phyloP scores from a whole-genome alignment of 257 asterid genomes.

The Scutellaria barbata region DNA sequence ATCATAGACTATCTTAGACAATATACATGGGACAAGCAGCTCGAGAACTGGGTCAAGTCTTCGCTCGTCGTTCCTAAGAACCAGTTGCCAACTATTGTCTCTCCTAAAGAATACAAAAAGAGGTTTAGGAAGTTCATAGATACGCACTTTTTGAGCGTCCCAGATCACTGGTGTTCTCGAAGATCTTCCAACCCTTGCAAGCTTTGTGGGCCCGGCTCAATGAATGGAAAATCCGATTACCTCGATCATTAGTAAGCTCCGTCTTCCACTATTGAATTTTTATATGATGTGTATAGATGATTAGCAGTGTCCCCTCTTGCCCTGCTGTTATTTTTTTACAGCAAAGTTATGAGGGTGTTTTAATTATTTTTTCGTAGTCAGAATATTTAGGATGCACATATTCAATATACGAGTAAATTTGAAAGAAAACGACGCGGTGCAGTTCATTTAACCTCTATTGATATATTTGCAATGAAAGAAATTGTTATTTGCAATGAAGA shows the following conservation, averaged over 20 bases:
- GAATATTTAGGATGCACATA: conserved; percentile 49
- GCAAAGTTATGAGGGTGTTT: conserved; percentile 53
- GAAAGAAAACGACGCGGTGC: conserved; percentile 34
- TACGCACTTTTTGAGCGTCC: conserved; percentile 78
- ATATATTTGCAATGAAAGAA: conserved; percentile 33
- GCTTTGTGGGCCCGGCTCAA: conserved; percentile 59
- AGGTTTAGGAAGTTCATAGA: conserved; percentile 77
- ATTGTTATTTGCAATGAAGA: conserved; percentile 21
- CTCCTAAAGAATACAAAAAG: conserved; percentile 86
- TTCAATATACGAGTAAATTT: conserved; percentile 42
- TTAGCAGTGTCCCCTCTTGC: conserved; percentile 43
- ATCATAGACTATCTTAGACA: conserved; percentile 96
- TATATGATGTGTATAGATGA: conserved; percentile 42
- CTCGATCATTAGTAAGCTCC: conserved; percentile 17
- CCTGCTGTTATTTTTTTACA: conserved; percentile 51
- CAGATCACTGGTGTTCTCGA: conserved; percentile 83
- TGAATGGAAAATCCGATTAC: conserved; percentile 31
- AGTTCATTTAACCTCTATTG: conserved; percentile 30
- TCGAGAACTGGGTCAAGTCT: conserved; percentile 91
- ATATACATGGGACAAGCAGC: conserved; percentile 97
- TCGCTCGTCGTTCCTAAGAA: conserved; percentile 88
- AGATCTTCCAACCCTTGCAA: conserved; percentile 77
- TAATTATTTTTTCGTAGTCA: conserved; percentile 31
- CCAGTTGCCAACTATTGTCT: conserved; percentile 76
- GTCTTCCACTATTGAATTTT: conserved; percentile 26